Evolutionary conservation across 805 yeast genomes (phyloP), one percentile per base, ranked within the genome.

Genomic region (Yamadazyma sp.): DNA sequence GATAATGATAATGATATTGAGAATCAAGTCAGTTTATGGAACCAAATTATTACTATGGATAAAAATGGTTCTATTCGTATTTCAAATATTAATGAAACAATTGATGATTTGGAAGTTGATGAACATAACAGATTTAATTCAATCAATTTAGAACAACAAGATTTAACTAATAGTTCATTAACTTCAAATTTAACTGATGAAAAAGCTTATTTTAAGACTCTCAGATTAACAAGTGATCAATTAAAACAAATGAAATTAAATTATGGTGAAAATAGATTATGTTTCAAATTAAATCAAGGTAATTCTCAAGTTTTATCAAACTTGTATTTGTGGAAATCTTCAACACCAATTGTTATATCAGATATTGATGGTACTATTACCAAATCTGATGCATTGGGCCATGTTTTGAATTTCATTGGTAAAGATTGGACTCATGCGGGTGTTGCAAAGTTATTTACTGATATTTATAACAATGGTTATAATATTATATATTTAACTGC

Each of bases 281-380:
- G 76, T 35, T 93, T 89, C 54, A 77, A 83, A 23, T 89, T 89
- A 29, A 84, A 83, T 44, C 80, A 82, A 49, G 95, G 96, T 17
- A 83, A 78, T 45, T 86, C 97, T 1, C 69, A 80, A 21, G 76
- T 91, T 8, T 68, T 65, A 8, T 79, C 96, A 0, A 78, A 82
- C 46, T 66, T 93, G 35, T 91, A 72, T 52, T 70, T 86, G 26
- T 93, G 98, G 98, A 78, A 80, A 44, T 72, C 81, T 46, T 71
- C 78, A 38, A 80, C 82, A 0, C 97, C 98, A 1, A 84, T 93
- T 27, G 98, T 93, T 5, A 91, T 93, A 17, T 86, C 96, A 7
- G 98, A 93, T 62, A 93, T 93, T 39, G 98, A 93, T 58, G 98
- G 98, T 12, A 93, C 98, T 1, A 93, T 93, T 46, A 93, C 98